A percentile compares a stretch with the other conserved stretches of the same genome.
These are phyloP conservation scores for Citrus mangshanensis DNA, from an alignment of 345 rosid species.

Conservation along the genomic window DNA sequence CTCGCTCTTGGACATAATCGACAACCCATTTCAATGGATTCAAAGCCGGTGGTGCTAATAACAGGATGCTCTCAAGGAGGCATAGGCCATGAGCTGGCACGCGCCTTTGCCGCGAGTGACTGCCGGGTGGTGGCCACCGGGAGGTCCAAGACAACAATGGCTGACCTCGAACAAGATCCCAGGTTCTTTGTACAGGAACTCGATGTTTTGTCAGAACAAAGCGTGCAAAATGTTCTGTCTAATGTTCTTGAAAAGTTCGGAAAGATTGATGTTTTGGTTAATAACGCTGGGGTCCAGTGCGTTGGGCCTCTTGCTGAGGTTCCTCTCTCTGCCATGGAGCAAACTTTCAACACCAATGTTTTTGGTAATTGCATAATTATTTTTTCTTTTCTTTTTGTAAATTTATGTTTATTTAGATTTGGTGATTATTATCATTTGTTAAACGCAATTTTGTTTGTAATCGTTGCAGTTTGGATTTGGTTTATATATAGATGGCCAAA, in stretches of 20 bases:
- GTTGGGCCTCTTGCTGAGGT: slow-evolving; percentile 85
- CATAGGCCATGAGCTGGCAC: slow-evolving; percentile 82
- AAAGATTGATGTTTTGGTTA: slow-evolving; percentile 70
- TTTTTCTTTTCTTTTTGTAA: not conserved
- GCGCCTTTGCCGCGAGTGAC: slow-evolving; percentile 54
- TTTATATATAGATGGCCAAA: not conserved
- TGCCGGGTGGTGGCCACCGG: slow-evolving; percentile 78
- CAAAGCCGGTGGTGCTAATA: slow-evolving; percentile 60
- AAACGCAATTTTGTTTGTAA: not conserved
- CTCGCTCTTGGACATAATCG: not conserved
- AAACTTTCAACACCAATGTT: slow-evolving; percentile 68
- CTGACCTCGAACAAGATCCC: slow-evolving; percentile 60
- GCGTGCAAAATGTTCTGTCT: slow-evolving; percentile 42
- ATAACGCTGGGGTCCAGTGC: slow-evolving; percentile 82
- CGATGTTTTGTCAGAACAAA: slow-evolving; percentile 68
- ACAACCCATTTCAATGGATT: slow-evolving; percentile 28
- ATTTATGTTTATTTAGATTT: not conserved
- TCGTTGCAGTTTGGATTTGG: not conserved
- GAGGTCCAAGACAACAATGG: slow-evolving; percentile 58
- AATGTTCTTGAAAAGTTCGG: slow-evolving; percentile 60
- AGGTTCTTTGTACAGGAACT: slow-evolving; percentile 66
- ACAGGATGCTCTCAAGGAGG: slow-evolving; percentile 88
- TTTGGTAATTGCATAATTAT: slow-evolving; percentile 40
- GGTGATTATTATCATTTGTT: not conserved
- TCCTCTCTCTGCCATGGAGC: slow-evolving; percentile 55